Base-by-base conservation (phyloP, 805 yeast species). In the Groenewaldozyma tartarivorans region DNA sequence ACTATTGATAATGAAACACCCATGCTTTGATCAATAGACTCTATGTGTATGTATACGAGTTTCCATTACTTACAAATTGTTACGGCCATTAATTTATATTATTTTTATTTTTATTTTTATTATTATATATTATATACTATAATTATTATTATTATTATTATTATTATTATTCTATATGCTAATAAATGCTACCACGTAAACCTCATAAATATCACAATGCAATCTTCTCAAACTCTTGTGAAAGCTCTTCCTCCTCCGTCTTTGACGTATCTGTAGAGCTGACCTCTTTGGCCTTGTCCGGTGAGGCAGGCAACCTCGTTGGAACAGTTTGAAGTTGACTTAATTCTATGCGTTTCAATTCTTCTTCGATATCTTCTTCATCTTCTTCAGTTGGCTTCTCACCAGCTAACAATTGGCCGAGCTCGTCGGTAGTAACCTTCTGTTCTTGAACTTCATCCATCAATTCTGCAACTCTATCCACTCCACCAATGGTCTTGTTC, bases 401-500 rank as follows among this genome's bases (percentile, higher is more conserved):
- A 11, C 35, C 21, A 18, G 32, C 54, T 5, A 55, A 48, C 19
- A 58, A 52, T 17, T 48, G 46, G 47, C 55, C 38, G 39, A 68
- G 43, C 39, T 59, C 60, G 37, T 67, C 68, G 3, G 65, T 53
- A 15, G 60, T 61, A 6, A 51, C 56, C 22, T 54, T 54, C 35
- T 66, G 63, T 6, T 65, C 68, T 13, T 60, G 55, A 9, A 72
- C 48, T 33, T 61, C 64, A 38, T 66, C 69, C 48, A 71, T 53
- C 4, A 68, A 46, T 3, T 62, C 59, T 18, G 64, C 67, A 1
- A 72, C 68, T 27, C 58, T 54, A 6, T 71, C 74, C 11, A 63
- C 57, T 2, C 70, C 71, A 3, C 72, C 75, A 26, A 64, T 47
- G 37, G 62, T 63, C 5, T 55, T 40, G 43, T 71, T 71, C 35